Conservation (phyloP, 2,329 filamentous ascomycete genomes). For the Claviceps citrina region DNA sequence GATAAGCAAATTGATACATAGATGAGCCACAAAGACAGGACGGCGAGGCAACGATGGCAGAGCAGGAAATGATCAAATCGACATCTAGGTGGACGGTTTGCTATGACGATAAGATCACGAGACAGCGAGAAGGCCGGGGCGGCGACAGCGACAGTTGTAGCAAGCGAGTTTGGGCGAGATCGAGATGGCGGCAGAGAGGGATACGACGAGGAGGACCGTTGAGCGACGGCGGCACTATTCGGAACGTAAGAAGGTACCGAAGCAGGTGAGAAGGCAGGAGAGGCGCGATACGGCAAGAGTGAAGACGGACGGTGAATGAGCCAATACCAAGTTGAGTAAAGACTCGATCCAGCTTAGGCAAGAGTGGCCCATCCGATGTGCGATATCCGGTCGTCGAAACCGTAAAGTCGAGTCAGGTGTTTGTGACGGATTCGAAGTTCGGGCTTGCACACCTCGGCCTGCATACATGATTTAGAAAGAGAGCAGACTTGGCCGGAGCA, state of each 20-base stretch:
- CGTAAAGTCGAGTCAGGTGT: background rate
- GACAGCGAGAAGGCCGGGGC: background rate
- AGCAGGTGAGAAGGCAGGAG: background rate
- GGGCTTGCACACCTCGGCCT: background rate
- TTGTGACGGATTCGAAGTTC: background rate
- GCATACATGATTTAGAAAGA: background rate
- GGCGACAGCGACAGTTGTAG: background rate
- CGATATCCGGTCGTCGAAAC: background rate
- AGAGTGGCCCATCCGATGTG: background rate
- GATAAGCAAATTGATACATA: background rate
- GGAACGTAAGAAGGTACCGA: background rate
- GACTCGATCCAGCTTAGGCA: background rate
- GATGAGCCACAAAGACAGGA: background rate
- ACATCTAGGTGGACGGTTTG: background rate
- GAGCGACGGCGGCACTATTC: background rate
- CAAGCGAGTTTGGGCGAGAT: background rate
- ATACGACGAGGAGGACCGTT: background rate
- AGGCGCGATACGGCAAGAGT: background rate
- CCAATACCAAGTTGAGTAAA: background rate
- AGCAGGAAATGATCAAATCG: background rate
- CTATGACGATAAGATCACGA: conserved; percentile 4
- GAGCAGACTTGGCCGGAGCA: conserved; percentile 1
- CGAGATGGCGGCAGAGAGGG: background rate
- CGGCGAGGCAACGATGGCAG: background rate
- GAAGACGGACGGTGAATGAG: background rate